Conservation (phyloP, 306 rosid species). For the Castanea sativa region DNA sequence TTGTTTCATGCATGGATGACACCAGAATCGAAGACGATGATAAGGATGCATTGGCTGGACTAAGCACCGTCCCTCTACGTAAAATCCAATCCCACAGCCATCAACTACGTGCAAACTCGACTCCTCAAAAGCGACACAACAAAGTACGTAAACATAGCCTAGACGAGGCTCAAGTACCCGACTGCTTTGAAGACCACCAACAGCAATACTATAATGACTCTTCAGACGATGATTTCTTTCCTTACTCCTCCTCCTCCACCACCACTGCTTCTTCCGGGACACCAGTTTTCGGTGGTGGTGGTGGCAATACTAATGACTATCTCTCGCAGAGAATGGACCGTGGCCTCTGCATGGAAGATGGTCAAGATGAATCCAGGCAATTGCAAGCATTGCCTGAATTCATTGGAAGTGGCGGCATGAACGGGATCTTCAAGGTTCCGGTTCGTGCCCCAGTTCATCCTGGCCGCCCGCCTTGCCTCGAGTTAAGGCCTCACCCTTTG, state of each 20-base stretch:
- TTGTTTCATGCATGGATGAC: constrained; percentile 48
- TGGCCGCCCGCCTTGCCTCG: constrained; percentile 80
- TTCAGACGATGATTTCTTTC: constrained; percentile 68
- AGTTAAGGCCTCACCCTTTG: constrained; percentile 89
- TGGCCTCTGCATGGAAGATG: constrained; percentile 35
- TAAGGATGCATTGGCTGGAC: constrained; percentile 52
- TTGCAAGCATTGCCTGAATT: constrained; percentile 67
- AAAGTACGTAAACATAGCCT: constrained; percentile 81
- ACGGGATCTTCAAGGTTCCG: constrained; percentile 68
- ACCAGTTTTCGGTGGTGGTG: too few relatives aligned
- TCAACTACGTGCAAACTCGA: constrained; percentile 54
- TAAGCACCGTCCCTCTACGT: constrained; percentile 55
- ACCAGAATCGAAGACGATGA: constrained; percentile 63
- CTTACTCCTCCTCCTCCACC: constrained; percentile 40
- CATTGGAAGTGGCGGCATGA: constrained; percentile 64
- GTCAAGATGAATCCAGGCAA: constrained; percentile 27
- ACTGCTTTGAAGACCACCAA: neutral
- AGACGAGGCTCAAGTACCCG: constrained; percentile 58
- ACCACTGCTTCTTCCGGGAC: neutral
- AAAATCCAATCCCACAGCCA: constrained; percentile 91
- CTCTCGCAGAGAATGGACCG: constrained; percentile 38
- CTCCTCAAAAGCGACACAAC: constrained; percentile 38
- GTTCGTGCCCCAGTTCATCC: constrained; percentile 82
- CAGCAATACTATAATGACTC: constrained; percentile 31
- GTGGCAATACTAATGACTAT: constrained; percentile 16